These are phyloP conservation scores for Phytophthora capsici DNA, from an alignment of 352 stramenopile species.

Conservation along the genomic window DNA sequence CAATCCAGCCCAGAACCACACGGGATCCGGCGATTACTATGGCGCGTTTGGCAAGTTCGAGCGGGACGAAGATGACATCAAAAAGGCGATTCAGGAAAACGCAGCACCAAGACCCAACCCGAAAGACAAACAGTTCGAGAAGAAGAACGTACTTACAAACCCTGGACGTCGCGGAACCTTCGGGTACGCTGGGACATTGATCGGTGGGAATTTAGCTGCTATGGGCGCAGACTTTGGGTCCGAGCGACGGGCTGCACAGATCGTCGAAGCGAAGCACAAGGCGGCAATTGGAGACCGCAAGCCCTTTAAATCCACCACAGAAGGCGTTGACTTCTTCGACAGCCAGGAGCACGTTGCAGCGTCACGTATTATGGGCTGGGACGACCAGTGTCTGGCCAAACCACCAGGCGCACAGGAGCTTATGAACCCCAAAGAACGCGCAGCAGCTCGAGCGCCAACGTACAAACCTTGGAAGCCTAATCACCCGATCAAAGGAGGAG, in stretches of 20 bases:
- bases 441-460: conserved; percentile 50
- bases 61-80: conserved; percentile 67
- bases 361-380: conserved; percentile 65
- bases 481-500: conserved; percentile 66
- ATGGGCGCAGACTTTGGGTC: conserved; percentile 75
- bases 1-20: conserved; percentile 65
- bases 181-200: conserved; percentile 74
- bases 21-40: conserved; percentile 73
- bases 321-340: conserved; percentile 76
- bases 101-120: conserved; percentile 44
- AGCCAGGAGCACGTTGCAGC: conserved; percentile 75
- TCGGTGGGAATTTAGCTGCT: conserved; percentile 55
- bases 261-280: conserved; percentile 53
- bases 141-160: conserved; percentile 74
- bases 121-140: conserved; percentile 71
- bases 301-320: conserved; percentile 73
- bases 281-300: conserved; percentile 70
- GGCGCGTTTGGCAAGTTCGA: conserved; percentile 72
- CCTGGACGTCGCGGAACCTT: conserved; percentile 71
- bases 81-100: conserved; percentile 57
- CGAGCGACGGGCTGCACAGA: conserved; percentile 35
- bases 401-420: conserved; percentile 58
- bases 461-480: conserved; percentile 78
- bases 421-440: conserved; percentile 81
- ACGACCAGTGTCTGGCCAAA: conserved; percentile 71